Evolutionary conservation across 1,284 basidiomycete species (phyloP), one percentile per base, ranked within the genome.

Genomic region (Cutaneotrichosporon cutaneum): DNA sequence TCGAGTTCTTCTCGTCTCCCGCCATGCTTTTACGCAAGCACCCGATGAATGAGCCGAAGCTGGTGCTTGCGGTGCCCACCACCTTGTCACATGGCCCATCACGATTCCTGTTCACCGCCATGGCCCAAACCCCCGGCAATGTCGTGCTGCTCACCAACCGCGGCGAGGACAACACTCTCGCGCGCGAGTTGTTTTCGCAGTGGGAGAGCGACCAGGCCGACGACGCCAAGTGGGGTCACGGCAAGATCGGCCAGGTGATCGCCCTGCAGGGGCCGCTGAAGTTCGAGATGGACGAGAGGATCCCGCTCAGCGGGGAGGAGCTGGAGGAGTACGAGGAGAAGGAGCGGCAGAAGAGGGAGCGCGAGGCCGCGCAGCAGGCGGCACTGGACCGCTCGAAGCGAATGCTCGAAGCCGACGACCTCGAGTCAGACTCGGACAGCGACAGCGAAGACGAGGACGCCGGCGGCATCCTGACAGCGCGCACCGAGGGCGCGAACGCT

Each of bases 51-150:
- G 87, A 90, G 61, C 92, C 95, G 0, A 98, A 97, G 75, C 85
- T 97, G 39, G 92, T 99, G 58, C 84, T 99, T 6, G 92, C 95
- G 0, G 90, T 95, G 22, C 95, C 96, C 0, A 87, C 90, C 0
- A 91, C 91, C 0, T 83, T 99, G 64, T 95, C 94, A 0, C 90
- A 98, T 73, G 95, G 96, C 1, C 90, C 91, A 9, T 95, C 94
- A 0, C 85, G 95, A 24, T 82, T 85, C 35, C 77, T 99, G 3
- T 95, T 99, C 74, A 83, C 87, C 11, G 86, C 91, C 50, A 92
- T 97, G 78, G 92, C 90, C 3, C 83, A 85, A 8, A 84, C 87
- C 11, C 85, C 89, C 0, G 88, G 88, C 61, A 96, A 96, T 68
- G 88, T 94, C 44, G 84, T 97, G 27, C 82, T 97, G 5, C 83